Conservation (phyloP, 2,329 filamentous ascomycete species). For the Ophiosphaerella herpotricha region DNA sequence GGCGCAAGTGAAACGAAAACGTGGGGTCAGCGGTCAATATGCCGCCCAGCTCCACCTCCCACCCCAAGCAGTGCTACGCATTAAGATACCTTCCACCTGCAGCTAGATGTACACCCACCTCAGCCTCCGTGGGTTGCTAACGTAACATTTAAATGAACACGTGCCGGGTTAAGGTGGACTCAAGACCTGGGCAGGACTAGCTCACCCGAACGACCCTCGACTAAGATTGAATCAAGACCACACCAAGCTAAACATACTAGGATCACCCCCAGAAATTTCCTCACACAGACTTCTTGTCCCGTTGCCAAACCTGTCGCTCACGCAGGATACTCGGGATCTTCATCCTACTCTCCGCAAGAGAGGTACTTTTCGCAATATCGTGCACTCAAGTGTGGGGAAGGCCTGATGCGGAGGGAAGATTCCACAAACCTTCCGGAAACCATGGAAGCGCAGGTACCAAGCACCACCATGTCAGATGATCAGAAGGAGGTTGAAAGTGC, state of each 20-base stretch:
- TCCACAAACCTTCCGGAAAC: constrained; percentile 18
- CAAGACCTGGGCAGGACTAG: constrained; percentile 7
- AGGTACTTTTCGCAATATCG: constrained; percentile 2
- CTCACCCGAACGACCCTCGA: constrained; percentile 7
- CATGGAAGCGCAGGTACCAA: constrained; percentile 18
- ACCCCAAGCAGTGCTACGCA: background rate
- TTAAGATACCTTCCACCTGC: background rate
- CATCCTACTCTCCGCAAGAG: constrained; percentile 15
- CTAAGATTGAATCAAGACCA: constrained; percentile 10
- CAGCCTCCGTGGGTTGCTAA: background rate
- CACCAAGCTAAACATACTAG: constrained; percentile 11
- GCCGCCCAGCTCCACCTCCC: background rate
- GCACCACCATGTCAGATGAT: constrained; percentile 12
- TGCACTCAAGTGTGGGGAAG: constrained; percentile 22
- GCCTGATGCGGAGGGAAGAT: background rate
- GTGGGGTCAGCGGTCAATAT: background rate
- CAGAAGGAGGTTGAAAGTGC: constrained; percentile 2
- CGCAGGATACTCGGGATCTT: constrained; percentile 16
- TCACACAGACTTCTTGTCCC: background rate
- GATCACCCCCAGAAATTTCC: constrained; percentile 11
- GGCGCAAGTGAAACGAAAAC: background rate
- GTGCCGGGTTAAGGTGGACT: constrained; percentile 13
- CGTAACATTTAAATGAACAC: constrained; percentile 1
- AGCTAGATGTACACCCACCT: constrained; percentile 8
- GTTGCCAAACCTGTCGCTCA: background rate